Conservation (phyloP, 2,329 filamentous ascomycete species). For the Coleophoma crateriformis region DNA sequence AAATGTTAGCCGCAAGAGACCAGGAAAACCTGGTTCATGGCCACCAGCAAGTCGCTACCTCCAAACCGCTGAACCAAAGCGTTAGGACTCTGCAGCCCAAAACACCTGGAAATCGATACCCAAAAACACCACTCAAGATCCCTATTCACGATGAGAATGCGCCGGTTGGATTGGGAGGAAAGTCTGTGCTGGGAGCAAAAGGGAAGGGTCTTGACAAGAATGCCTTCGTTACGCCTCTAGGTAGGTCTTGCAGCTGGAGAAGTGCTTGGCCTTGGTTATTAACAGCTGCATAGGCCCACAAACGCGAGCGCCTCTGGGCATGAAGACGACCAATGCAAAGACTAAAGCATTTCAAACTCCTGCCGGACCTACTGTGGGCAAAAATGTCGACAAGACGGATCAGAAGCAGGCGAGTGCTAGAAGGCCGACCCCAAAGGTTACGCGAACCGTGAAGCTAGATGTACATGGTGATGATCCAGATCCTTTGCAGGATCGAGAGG, state of each 20-base stretch:
- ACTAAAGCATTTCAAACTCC: conserved; percentile 61
- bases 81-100: conserved; percentile 60
- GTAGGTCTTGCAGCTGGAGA: conserved; percentile 40
- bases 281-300: conserved; percentile 34
- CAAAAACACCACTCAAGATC: conserved; percentile 78
- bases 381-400: conserved; percentile 58
- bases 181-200: conserved; percentile 49
- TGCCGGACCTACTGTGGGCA: conserved; percentile 53
- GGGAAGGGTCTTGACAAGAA: conserved; percentile 55
- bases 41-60: conserved; percentile 63
- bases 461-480: conserved; percentile 50
- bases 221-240: conserved; percentile 73
- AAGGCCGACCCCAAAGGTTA: conserved; percentile 50
- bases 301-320: conserved; percentile 75
- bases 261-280: neutral
- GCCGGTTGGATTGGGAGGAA: conserved; percentile 50
- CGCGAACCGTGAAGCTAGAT: conserved; percentile 55
- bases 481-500: conserved; percentile 57
- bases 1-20: conserved; percentile 74
- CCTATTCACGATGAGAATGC: conserved; percentile 83
- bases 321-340: conserved; percentile 97
- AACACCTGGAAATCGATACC: conserved; percentile 69
- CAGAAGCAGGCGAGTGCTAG: conserved; percentile 53
- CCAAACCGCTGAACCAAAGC: conserved; percentile 67
- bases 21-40: conserved; percentile 82